Conservation (phyloP, 345 rosid species). For the Eucalyptus marginata region DNA sequence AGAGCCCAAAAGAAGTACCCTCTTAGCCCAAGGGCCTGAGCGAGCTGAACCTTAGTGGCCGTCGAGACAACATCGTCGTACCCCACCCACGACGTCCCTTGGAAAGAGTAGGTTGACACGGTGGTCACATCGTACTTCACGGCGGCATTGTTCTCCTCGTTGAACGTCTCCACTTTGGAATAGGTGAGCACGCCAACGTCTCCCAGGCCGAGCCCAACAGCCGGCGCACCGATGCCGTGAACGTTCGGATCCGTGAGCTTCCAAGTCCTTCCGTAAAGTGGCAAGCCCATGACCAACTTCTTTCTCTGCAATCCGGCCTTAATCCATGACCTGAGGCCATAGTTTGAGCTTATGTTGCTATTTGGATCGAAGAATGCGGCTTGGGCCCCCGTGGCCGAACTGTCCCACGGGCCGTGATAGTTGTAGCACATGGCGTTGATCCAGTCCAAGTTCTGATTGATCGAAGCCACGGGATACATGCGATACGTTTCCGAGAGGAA, state of each 20-base stretch:
- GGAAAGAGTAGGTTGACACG: slow-evolving; percentile 5
- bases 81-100: slow-evolving; percentile 9
- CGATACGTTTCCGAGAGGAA: neutral
- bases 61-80: slow-evolving; percentile 5
- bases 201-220: slow-evolving; percentile 8
- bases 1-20: slow-evolving; percentile 19
- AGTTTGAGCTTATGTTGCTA: slow-evolving; percentile 3
- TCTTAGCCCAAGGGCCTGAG: neutral
- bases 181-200: neutral
- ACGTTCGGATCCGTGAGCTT: slow-evolving; percentile 1
- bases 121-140: neutral
- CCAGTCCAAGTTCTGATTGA: slow-evolving; percentile 1
- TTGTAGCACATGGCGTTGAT: slow-evolving; percentile 14
- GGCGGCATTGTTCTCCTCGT: neutral
- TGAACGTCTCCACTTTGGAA: neutral
- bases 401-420: slow-evolving; percentile 16
- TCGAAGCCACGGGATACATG: neutral
- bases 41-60: neutral
- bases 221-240: slow-evolving; percentile 5
- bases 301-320: neutral
- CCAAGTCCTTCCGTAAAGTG: slow-evolving; percentile 19
- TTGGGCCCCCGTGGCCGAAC: slow-evolving; percentile 9
- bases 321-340: slow-evolving; percentile 11
- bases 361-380: slow-evolving; percentile 8
- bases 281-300: slow-evolving; percentile 13